These are phyloP conservation scores for Cladophialophora yegresii DNA, from an alignment of 2,329 filamentous ascomycete species.

Conservation along the genomic window DNA sequence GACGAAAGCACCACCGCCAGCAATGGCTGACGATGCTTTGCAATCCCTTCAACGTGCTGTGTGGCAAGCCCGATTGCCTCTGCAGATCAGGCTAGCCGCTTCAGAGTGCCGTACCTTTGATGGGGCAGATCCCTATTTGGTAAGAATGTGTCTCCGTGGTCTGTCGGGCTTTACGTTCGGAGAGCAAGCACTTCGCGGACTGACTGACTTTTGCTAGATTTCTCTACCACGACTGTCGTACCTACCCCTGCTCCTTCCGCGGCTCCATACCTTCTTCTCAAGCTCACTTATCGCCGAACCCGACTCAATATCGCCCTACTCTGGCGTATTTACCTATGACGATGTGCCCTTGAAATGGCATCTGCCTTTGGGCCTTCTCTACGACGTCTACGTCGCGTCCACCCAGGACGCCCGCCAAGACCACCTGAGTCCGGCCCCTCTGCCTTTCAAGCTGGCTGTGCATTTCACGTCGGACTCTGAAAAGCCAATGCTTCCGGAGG, in stretches of 20 bases:
- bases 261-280: slow-evolving; percentile 64
- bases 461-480: slow-evolving; percentile 50
- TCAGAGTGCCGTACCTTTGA: slow-evolving; percentile 63
- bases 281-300: slow-evolving; percentile 60
- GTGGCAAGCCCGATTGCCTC: slow-evolving; percentile 61
- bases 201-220: slow-evolving; percentile 46
- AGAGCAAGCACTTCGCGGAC: neutral
- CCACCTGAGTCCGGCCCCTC: slow-evolving; percentile 47
- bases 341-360: slow-evolving; percentile 71
- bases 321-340: slow-evolving; percentile 68
- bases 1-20: slow-evolving; percentile 16
- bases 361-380: slow-evolving; percentile 68
- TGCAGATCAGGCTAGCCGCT: slow-evolving; percentile 61
- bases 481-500: slow-evolving; percentile 62
- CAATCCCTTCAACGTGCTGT: slow-evolving; percentile 41
- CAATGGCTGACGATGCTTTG: slow-evolving; percentile 19
- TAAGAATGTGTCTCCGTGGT: slow-evolving; percentile 39
- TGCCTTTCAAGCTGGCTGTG: slow-evolving; percentile 66
- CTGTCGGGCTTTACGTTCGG: neutral
- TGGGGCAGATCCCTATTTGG: slow-evolving; percentile 62
- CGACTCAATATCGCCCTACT: slow-evolving; percentile 48
- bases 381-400: slow-evolving; percentile 62
- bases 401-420: slow-evolving; percentile 40
- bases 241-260: slow-evolving; percentile 65
- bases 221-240: slow-evolving; percentile 68